A percentile compares a stretch with the other conserved stretches of the same genome.
Evolutionary conservation across 805 yeast genomes (phyloP).

Genomic region (Kuraishia molischiana): DNA sequence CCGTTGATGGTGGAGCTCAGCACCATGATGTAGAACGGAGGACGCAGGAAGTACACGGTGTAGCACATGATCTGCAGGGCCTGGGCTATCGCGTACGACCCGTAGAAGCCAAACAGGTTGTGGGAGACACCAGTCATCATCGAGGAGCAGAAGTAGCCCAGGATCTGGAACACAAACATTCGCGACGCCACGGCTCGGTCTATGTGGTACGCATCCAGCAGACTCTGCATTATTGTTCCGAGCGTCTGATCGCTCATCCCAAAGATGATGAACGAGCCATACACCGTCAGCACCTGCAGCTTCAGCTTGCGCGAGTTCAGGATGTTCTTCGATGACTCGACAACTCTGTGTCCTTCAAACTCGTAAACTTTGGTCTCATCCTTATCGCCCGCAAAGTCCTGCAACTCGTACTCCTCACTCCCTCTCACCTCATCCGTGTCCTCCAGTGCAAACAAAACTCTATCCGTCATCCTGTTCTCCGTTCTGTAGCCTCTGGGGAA

Average conservation of each 20-base stretch:
- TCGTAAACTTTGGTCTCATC: conserved; percentile 4
- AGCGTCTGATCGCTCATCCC: conserved; percentile 55
- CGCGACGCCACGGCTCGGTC: conserved; percentile 37
- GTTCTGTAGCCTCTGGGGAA: too few relatives aligned
- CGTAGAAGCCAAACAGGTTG: conserved; percentile 34
- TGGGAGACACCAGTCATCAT: conserved; percentile 33
- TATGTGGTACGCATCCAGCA: conserved; percentile 36
- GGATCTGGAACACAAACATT: conserved; percentile 39
- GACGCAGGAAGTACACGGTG: conserved; percentile 25
- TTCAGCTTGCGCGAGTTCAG: conserved; percentile 25
- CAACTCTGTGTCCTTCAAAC: conserved; percentile 13
- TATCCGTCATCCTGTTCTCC: too few relatives aligned
- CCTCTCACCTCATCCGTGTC: conserved; percentile 3
- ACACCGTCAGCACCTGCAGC: conserved; percentile 31
- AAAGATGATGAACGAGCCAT: conserved; percentile 29
- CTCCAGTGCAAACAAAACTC: not conserved
- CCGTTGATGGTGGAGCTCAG: conserved; percentile 34
- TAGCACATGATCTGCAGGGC: conserved; percentile 4
- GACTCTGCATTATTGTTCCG: conserved; percentile 47
- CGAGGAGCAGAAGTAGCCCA: conserved; percentile 49
- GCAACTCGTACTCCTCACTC: conserved; percentile 3
- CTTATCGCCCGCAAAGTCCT: not conserved
- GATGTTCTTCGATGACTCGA: conserved; percentile 30
- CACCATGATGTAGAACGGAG: conserved; percentile 32
- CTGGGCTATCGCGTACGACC: conserved; percentile 24